Percentiles rank a stretch among this genome's conserved stretches.
These are phyloP conservation scores for Coemansia sp. DNA, from an alignment of 192 early-diverging fungal genomes.

Conservation along the genomic window DNA sequence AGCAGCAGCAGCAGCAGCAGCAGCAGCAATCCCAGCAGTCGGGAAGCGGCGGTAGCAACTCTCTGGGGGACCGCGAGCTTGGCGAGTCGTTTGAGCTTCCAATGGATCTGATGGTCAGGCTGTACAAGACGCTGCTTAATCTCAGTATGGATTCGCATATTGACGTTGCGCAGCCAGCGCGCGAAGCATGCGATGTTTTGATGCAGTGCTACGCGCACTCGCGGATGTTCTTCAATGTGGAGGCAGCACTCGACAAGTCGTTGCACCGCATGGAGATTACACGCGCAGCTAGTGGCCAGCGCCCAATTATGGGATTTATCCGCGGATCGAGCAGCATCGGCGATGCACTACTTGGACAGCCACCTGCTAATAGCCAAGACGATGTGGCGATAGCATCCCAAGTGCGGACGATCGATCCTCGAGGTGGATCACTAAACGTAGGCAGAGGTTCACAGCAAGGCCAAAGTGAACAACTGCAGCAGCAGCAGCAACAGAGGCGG, in stretches of 20 bases:
- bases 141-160: conserved; percentile 81
- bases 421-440: not conserved
- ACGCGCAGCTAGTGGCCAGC: conserved; percentile 29
- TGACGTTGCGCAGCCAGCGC: conserved; percentile 69
- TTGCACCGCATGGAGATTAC: conserved; percentile 40
- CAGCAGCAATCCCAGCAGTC: not conserved
- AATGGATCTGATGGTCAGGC: conserved; percentile 50
- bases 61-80: not conserved
- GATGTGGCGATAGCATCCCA: conserved; percentile 2
- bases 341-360: conserved; percentile 37
- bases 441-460: not conserved
- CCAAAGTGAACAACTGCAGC: conserved; percentile 7
- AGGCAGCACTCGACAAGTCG: conserved; percentile 42
- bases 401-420: not conserved
- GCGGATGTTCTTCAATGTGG: conserved; percentile 26
- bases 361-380: conserved; percentile 3
- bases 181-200: conserved; percentile 68
- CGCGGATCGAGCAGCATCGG: conserved; percentile 21
- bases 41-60: not conserved
- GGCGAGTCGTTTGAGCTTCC: conserved; percentile 32
- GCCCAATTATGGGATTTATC: conserved; percentile 30
- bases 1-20: not conserved
- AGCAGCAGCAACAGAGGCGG: conserved; percentile 4
- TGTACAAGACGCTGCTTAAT: conserved; percentile 83
- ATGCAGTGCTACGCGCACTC: conserved; percentile 55